A percentile compares a stretch with the other conserved stretches of the same genome.
These are phyloP conservation scores for Hericium rajendrae DNA, from an alignment of 768 basidiomycete species.

Conservation along the genomic window DNA sequence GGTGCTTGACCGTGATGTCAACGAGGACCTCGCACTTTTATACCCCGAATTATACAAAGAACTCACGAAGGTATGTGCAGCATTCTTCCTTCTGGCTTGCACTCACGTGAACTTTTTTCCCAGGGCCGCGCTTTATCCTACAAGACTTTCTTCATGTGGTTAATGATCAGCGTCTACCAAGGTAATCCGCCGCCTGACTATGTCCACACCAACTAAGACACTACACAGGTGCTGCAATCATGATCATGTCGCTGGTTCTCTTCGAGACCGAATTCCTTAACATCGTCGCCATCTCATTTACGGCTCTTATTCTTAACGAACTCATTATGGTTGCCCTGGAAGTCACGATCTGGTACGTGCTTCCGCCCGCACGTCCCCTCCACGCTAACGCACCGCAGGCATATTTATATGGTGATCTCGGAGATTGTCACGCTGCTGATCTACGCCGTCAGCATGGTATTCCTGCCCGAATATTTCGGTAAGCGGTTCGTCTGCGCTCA, in stretches of 20 bases:
- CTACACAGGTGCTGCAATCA: conserved; percentile 81
- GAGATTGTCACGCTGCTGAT: conserved; percentile 83
- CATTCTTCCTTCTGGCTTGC: background rate
- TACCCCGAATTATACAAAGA: conserved; percentile 99
- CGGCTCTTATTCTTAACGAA: conserved; percentile 90
- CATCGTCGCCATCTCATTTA: conserved; percentile 97
- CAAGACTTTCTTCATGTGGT: conserved; percentile 98
- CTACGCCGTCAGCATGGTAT: conserved; percentile 85
- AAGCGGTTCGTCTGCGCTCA: conserved; percentile 20
- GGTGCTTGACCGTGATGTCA: conserved; percentile 92
- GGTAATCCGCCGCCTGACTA: conserved; percentile 33
- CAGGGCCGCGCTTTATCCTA: conserved; percentile 91
- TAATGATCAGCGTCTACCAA: conserved; percentile 97
- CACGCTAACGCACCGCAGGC: conserved; percentile 40
- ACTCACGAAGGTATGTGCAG: conserved; percentile 71
- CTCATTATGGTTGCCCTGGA: conserved; percentile 98
- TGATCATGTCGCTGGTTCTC: conserved; percentile 93
- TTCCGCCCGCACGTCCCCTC: background rate
- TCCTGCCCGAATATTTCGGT: conserved; percentile 98
- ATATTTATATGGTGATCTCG: conserved; percentile 88
- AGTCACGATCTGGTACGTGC: conserved; percentile 82
- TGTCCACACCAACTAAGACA: background rate
- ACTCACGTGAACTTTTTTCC: background rate
- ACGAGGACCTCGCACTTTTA: conserved; percentile 85
- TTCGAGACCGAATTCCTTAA: conserved; percentile 98